Evolutionary conservation across 208 protist genomes (phyloP), one percentile per base, ranked within the genome.

Genomic region (Leishmania tropica): DNA sequence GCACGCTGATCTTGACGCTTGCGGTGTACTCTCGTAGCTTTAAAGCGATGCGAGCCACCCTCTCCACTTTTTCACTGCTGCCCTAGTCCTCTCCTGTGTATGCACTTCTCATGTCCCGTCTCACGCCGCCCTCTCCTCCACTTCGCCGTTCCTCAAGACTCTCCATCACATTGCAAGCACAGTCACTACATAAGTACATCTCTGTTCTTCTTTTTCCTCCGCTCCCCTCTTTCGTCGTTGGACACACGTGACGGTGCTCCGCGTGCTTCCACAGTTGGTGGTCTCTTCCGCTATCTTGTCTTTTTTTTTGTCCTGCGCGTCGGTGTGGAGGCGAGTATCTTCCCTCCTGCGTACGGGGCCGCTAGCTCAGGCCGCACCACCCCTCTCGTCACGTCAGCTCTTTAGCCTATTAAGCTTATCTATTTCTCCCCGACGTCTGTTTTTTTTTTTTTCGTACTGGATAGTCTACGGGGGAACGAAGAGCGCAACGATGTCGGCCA

Each of bases 401-500:
- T 73, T 45, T 51, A 1, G 31, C 45, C 42, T 47, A 19, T 47
- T 21, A 3, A 10, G 3, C 17, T 31, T 28, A 13, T 47, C 17
- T 73, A 1, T 2, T 24, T 48, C 40, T 53, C 68, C 28, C 68
- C 28, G 3, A 5, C 35, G 21, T 47, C 40, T 71, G 19, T 45
- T n/a, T n/a, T 47, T n/a, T n/a, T 47, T 51, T 53, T 73, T 17
- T n/a, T 45, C 19, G 5, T 11, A 1, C 6, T 19, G 51, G 73
- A 10, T n/a, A 76, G 31, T 15, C 17, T 3, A 68, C n/a, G 53
- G 3, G 58, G 21, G 53, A 64, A 21, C n/a, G 8, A 81, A 58
- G 2, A 58, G 45, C 11, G 31, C 77, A 77, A 79, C 21, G 47
- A 85, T 84, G 81, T 74, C 82, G 15, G 81, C 86, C 42, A 92